These are phyloP conservation scores for Wallacemonas collosoma DNA, from an alignment of 208 protist genomes.

Conservation along the genomic window DNA sequence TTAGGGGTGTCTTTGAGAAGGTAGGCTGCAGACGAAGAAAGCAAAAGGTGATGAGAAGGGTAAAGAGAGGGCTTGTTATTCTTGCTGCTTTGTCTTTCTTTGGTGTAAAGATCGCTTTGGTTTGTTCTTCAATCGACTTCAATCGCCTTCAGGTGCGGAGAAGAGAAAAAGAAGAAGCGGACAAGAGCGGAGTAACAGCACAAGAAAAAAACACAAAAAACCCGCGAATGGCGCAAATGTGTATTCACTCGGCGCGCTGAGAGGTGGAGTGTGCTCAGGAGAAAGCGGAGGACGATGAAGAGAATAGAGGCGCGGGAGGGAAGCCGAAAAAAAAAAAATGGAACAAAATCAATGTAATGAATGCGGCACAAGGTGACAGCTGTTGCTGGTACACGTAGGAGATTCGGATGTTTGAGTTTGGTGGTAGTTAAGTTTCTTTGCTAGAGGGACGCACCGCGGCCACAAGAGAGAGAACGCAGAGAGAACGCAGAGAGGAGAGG, in stretches of 20 bases:
- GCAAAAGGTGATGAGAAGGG: not conserved
- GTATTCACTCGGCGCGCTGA: too few relatives aligned
- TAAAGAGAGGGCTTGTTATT: not conserved
- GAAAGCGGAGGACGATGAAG: not conserved
- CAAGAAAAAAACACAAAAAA: conserved; percentile 6
- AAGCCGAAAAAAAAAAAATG: conserved; percentile 12
- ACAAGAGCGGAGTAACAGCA: not conserved
- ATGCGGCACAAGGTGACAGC: too few relatives aligned
- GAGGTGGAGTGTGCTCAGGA: not conserved
- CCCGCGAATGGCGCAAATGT: too few relatives aligned
- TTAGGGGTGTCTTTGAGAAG: not conserved
- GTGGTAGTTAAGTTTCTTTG: too few relatives aligned
- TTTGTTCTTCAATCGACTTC: not conserved
- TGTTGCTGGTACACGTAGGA: too few relatives aligned
- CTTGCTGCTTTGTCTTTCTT: not conserved
- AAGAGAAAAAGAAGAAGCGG: conserved; percentile 5
- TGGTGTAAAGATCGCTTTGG: not conserved
- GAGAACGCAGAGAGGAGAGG: too few relatives aligned
- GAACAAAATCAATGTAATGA: not conserved
- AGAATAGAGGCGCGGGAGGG: conserved; percentile 6
- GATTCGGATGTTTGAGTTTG: too few relatives aligned
- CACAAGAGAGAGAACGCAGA: too few relatives aligned
- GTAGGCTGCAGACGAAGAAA: not conserved
- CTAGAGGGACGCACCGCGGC: too few relatives aligned
- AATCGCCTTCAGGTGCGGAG: not conserved